These are phyloP conservation scores for Colletotrichum incanum DNA, from an alignment of 2,329 filamentous ascomycete species.

Conservation along the genomic window DNA sequence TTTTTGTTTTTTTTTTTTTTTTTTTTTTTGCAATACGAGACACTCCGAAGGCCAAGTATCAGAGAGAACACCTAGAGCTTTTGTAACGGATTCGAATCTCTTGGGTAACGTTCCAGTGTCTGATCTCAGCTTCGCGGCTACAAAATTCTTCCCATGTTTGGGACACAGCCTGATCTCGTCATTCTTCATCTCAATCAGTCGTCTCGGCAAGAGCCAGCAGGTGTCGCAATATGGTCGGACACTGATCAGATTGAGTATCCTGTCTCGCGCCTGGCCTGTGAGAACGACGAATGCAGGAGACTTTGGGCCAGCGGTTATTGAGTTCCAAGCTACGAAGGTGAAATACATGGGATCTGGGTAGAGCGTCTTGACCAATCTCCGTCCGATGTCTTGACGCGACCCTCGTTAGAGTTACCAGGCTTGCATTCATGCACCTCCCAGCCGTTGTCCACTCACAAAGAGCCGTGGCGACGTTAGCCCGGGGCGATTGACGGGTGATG, in stretches of 20 bases:
- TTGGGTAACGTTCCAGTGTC: not conserved
- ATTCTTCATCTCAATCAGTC: conserved; percentile 31
- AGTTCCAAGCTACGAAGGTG: conserved; percentile 17
- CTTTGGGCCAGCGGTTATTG: not conserved
- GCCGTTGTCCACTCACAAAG: conserved; percentile 9
- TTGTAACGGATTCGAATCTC: not conserved
- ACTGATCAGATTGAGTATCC: not conserved
- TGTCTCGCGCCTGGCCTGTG: conserved; percentile 6
- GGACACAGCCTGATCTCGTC: conserved; percentile 18
- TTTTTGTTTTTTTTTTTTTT: too few species aligned
- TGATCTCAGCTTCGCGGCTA: conserved; percentile 9
- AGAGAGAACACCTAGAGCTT: not conserved
- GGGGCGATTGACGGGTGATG: conserved; percentile 16
- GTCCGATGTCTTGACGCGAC: conserved; percentile 35
- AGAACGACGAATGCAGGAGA: conserved; percentile 9
- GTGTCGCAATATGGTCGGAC: conserved; percentile 18
- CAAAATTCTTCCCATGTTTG: conserved; percentile 9
- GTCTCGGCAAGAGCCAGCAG: conserved; percentile 28
- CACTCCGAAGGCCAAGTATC: conserved; percentile 2
- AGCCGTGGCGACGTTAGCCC: conserved; percentile 2
- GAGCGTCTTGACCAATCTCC: conserved; percentile 25
- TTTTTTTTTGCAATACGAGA: not conserved
- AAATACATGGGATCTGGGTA: conserved; percentile 11
- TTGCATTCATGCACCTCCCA: conserved; percentile 36
- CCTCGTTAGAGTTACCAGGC: conserved; percentile 32